Base-by-base conservation (phyloP, 352 stramenopile species). In the Phytopythium vexans region DNA sequence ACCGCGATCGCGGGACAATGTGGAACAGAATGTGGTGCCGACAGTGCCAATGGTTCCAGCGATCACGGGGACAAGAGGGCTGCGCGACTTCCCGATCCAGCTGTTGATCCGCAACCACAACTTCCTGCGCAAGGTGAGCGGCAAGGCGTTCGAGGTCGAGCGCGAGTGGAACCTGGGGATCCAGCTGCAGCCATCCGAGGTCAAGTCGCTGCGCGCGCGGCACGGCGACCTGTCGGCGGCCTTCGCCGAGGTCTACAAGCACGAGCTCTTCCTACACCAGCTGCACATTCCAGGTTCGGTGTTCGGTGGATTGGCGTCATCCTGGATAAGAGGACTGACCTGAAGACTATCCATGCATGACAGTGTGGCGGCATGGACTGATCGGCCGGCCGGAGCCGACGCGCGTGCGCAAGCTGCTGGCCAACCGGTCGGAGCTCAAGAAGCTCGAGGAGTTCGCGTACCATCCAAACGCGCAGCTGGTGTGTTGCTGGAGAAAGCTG, bases 161-260 rank as follows among this genome's bases (percentile, higher is more conserved):
- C 80, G 80, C 32, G 83, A 93, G 57, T 88, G 77, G 73, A 86
- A 74, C 46, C 57, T 91, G 39, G 83, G 83, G 37, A 81, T 93
- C 12, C 65, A 75, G 49, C 68, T 93, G 31, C 44, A 88, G 56
- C 76, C 83, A 21, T 89, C 77, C 11, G 83, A 93, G 50, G 83
- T 93, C 52, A 93, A 93, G 60, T 76, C 78, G 46, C 64, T 93
- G 36, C 66, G 83, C 33, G 70, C 64, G 31, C 72, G 70, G 21
- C 89, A 91, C 52, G 78, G 59, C 0, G 81, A 93, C 56, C 52
- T 92, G 33, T 90, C 83, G 31, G 81, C 75, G 15, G 78, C 83
- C 3, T 93, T 90, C 50, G 83, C 66, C 7, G 78, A 82, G 42
- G 88, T 92, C 46, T 93, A 86, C 59, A 69, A 80, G 37, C 54